phyloP scores from a whole-genome alignment of 805 yeast genomes.

The Ogataea neopini region DNA sequence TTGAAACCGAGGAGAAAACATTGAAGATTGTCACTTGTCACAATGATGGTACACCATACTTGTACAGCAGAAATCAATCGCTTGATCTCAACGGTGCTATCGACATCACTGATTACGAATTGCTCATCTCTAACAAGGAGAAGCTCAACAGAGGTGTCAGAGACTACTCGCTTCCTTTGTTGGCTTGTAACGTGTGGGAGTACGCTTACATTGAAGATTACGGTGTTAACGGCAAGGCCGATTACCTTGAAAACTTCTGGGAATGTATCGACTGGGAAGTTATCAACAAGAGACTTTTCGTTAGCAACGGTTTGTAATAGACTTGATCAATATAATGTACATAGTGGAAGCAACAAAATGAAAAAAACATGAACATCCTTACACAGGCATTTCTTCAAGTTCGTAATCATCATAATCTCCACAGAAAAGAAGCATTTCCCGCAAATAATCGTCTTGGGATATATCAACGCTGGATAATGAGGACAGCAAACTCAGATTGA shows the following conservation, averaged over 20 bases:
- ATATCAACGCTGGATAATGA: conserved; percentile 37
- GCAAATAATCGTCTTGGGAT: conserved; percentile 31
- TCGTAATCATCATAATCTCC: conserved; percentile 33
- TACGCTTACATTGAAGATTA: conserved; percentile 83
- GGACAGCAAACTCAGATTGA: conserved; percentile 35
- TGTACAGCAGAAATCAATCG: conserved; percentile 65
- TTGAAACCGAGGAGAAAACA: conserved; percentile 63
- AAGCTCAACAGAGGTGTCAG: conserved; percentile 36
- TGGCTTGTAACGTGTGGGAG: conserved; percentile 86
- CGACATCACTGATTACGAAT: conserved; percentile 52
- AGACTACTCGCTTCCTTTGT: conserved; percentile 71
- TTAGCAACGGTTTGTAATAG: conserved; percentile 17
- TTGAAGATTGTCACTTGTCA: conserved; percentile 55
- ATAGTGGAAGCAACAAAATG: conserved; percentile 2
- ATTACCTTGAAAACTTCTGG: conserved; percentile 76
- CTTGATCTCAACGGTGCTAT: conserved; percentile 77
- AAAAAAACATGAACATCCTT: neutral
- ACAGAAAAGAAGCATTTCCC: conserved; percentile 32
- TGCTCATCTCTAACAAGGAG: conserved; percentile 39
- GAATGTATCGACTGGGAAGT: conserved; percentile 84
- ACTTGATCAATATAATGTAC: conserved; percentile 7
- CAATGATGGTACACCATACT: conserved; percentile 79
- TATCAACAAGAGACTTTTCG: conserved; percentile 46
- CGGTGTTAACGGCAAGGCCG: conserved; percentile 73
- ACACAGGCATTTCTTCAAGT: conserved; percentile 23